Conservation (phyloP, 2,329 filamentous ascomycete species). For the Clarireedia homoeocarpa region DNA sequence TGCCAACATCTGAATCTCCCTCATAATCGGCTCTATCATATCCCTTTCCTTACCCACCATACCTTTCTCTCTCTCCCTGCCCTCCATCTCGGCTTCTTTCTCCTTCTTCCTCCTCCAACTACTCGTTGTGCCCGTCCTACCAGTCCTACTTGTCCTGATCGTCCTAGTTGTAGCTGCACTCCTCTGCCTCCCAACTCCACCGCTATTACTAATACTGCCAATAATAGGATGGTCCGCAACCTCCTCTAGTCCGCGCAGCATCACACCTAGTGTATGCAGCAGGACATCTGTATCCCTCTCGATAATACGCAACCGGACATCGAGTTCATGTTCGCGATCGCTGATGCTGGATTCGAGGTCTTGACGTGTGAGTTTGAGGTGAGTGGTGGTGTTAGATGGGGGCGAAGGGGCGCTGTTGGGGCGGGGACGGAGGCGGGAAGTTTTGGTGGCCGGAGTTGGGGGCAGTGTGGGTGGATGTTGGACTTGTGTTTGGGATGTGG, state of each 20-base stretch:
- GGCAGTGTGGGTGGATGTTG: not conserved
- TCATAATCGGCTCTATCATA: not conserved
- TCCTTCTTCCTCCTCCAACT: not conserved
- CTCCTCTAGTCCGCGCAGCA: conserved; percentile 10
- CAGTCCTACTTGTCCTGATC: too few species aligned
- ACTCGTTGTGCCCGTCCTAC: not conserved
- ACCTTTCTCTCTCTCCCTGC: not conserved
- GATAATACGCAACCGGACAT: conserved; percentile 17
- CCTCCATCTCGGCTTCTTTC: not conserved
- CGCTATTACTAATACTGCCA: not conserved
- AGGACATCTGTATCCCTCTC: conserved; percentile 23
- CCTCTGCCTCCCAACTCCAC: not conserved
- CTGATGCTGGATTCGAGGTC: conserved; percentile 8
- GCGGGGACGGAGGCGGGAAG: not conserved
- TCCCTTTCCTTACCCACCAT: not conserved
- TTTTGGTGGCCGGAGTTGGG: not conserved
- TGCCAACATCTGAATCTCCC: not conserved
- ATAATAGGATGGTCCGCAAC: not conserved
- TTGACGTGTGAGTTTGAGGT: not conserved
- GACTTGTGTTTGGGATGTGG: not conserved
- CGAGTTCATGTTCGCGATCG: conserved; percentile 18
- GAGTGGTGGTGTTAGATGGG: not conserved
- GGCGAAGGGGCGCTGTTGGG: not conserved
- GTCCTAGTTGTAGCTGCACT: not conserved
- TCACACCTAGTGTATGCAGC: conserved; percentile 15